Percentiles rank a stretch among this genome's conserved stretches.
Conservation (phyloP, 495 filamentous ascomycete species). For the Podospora pseudocomata region DNA sequence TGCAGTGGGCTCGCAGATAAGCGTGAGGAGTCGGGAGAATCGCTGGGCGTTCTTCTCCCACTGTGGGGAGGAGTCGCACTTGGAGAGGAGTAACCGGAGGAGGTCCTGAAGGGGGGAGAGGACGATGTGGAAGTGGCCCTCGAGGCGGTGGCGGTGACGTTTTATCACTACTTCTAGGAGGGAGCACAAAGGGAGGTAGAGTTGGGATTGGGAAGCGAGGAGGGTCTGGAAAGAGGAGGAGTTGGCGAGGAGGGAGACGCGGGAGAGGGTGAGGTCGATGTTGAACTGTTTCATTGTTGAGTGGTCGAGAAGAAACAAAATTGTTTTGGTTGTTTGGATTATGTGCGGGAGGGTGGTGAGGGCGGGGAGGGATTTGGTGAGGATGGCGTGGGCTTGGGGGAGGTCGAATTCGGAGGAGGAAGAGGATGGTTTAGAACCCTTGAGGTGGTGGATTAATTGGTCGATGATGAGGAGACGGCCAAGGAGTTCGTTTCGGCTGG, state of each 20-base stretch:
- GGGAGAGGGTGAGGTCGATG: slow-evolving; percentile 60
- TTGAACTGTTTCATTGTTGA: slow-evolving; percentile 64
- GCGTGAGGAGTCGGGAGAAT: slow-evolving; percentile 68
- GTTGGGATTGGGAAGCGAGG: slow-evolving; percentile 31
- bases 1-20: slow-evolving; percentile 74
- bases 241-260: slow-evolving; percentile 53
- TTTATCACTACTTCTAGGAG: slow-evolving; percentile 60
- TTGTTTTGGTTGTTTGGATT: slow-evolving; percentile 51
- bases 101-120: slow-evolving; percentile 60
- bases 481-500: slow-evolving; percentile 4
- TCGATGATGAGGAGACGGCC: slow-evolving; percentile 25
- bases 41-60: slow-evolving; percentile 53
- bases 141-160: slow-evolving; percentile 45
- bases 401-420: slow-evolving; percentile 24
- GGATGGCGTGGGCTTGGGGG: slow-evolving; percentile 28
- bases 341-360: slow-evolving; percentile 40
- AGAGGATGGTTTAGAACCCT: slow-evolving; percentile 15
- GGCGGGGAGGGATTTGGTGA: slow-evolving; percentile 21
- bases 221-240: slow-evolving; percentile 18
- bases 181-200: slow-evolving; percentile 53
- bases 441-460: slow-evolving; percentile 26
- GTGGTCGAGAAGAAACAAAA: slow-evolving; percentile 57
- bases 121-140: slow-evolving; percentile 64
- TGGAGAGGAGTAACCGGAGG: slow-evolving; percentile 55
- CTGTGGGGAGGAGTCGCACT: slow-evolving; percentile 20